Base-by-base conservation (phyloP, 495 filamentous ascomycete genomes). In the Tuber magnatum region DNA sequence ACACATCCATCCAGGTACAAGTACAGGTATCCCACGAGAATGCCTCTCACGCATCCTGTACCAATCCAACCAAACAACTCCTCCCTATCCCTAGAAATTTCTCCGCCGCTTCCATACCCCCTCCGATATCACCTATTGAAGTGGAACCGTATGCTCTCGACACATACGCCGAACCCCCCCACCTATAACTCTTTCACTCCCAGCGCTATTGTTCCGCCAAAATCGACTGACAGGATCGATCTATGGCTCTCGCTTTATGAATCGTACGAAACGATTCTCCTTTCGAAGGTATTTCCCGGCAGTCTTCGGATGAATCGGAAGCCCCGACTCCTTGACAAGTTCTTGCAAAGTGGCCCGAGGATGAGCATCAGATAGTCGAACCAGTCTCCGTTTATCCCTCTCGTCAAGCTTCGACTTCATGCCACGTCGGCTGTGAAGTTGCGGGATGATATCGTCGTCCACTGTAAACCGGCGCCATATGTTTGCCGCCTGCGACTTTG, bases 401-500 rank as follows among this genome's bases (percentile, higher is more conserved):
- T 70, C 65, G 32, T 74, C 61, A 44, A 70, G 39, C 51, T 28
- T 74, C 28, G 40, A 35, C 70, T 68, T 22, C 48, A 43, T 70
- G 12, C 68, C 72, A 7, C 32, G 38, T 69, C 41, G 14, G 10
- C 28, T 22, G 14, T 65, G 56, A 65, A 65, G 28, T 35, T 65
- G 56, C 20, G 56, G 56, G 56, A 65, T 65, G 28, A 65, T 65
- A 1, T n/a, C 41, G 20, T 70, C 48, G 35, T 74, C 42, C 32
- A 35, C 38, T 8, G 39, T 70, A 20, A 69, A 69, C 22, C 28
- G 68, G 18, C 48, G 68, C 35, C 68, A 32, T 22, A 74, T 70
- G 14, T 74, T 74, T 8, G 73, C 68, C 68, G 70, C 68, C 41
- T 70, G 28, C 6, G 73, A 70, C 41, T 74, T 74, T 74, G 72